Evolutionary conservation across 177 flowering plant genomes (phyloP).

Genomic region (Telopea speciosissima): DNA sequence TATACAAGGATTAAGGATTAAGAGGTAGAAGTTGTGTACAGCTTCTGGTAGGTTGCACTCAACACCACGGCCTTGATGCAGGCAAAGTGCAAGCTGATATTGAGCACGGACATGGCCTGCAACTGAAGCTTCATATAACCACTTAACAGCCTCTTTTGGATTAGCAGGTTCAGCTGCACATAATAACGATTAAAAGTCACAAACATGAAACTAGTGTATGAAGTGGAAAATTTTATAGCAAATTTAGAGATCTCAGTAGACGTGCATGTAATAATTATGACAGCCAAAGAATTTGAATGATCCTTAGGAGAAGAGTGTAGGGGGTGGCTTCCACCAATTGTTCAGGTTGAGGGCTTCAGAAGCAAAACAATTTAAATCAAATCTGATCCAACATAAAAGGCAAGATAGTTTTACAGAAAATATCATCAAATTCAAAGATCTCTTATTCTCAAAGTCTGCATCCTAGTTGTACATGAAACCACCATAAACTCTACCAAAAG

Average conservation of each 20-base stretch:
- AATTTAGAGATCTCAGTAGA: background rate
- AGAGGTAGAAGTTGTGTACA: conserved; percentile 37
- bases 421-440: no score
- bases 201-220: background rate
- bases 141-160: conserved; percentile 60
- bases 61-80: conserved; percentile 73
- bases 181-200: conserved; percentile 2
- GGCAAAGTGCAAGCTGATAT: conserved; percentile 88
- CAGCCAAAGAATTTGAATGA: background rate
- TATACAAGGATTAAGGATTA: background rate
- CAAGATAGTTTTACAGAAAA: no score
- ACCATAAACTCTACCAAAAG: no score
- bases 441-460: no score
- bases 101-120: conserved; percentile 83
- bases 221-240: background rate
- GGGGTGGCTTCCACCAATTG: no score
- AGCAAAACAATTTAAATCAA: no score
- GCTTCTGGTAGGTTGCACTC: conserved; percentile 51
- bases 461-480: no score
- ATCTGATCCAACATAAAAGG: no score
- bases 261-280: background rate
- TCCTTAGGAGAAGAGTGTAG: background rate
- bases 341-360: no score
- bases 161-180: conserved; percentile 66
- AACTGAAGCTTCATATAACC: conserved; percentile 52